A percentile compares a stretch with the other conserved stretches of the same genome.
Conservation (phyloP, 495 filamentous ascomycete species). For the Thozetella sp. region DNA sequence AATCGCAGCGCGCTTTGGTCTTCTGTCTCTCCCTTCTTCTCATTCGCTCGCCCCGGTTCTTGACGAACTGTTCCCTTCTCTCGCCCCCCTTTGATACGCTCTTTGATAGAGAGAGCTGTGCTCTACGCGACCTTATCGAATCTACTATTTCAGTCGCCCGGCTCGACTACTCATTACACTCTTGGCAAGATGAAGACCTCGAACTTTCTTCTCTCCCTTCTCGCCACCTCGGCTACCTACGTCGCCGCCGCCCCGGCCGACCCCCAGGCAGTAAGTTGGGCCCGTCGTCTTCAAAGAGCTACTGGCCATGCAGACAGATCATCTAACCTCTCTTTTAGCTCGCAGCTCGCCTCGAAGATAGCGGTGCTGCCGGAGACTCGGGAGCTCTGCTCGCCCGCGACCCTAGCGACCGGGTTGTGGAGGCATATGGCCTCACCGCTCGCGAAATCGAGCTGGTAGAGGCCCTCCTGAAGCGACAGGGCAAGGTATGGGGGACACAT, state of each 20-base stretch:
- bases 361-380: background rate
- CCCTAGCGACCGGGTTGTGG: no score
- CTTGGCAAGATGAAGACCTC: conserved; percentile 1
- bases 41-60: background rate
- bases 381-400: background rate
- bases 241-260: background rate
- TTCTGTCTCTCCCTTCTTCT: background rate
- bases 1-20: no score
- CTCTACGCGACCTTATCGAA: background rate
- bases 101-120: background rate
- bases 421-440: background rate
- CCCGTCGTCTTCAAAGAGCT: background rate
- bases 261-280: background rate
- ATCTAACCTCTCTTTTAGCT: background rate
- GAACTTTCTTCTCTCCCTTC: background rate
- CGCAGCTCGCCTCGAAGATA: background rate
- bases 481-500: background rate
- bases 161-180: background rate
- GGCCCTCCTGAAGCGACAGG: background rate
- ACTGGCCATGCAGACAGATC: background rate
- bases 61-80: background rate
- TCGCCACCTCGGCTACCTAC: background rate
- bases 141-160: background rate
- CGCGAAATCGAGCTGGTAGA: background rate
- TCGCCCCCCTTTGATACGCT: background rate